A percentile compares a stretch with the other conserved stretches of the same genome.
These are phyloP conservation scores for Microbotryum silenes-acaulis DNA, from an alignment of 1,284 basidiomycete genomes.

Conservation along the genomic window DNA sequence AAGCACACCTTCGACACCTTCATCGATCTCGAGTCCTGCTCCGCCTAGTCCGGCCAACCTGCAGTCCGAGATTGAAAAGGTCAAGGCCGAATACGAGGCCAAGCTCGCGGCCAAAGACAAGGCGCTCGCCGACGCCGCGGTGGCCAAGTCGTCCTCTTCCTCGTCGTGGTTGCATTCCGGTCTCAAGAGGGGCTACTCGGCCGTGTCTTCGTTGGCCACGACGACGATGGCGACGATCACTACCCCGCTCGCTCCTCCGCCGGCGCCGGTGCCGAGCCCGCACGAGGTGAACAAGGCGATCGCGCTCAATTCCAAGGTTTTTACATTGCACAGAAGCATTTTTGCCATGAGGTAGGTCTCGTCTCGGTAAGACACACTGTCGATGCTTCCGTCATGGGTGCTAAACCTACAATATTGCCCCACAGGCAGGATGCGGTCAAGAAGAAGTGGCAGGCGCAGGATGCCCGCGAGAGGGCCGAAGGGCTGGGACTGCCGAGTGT, in stretches of 20 bases:
- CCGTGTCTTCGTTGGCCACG: slow-evolving; percentile 19
- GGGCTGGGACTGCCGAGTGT: slow-evolving; percentile 19
- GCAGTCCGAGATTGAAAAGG: slow-evolving; percentile 27
- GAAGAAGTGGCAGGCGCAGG: slow-evolving; percentile 22
- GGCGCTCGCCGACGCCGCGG: not conserved
- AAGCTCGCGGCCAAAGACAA: slow-evolving; percentile 14
- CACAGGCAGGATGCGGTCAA: slow-evolving; percentile 2
- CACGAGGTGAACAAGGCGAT: slow-evolving; percentile 1
- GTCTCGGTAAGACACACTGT: too few species aligned
- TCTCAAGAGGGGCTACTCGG: slow-evolving; percentile 15
- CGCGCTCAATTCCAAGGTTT: slow-evolving; percentile 9
- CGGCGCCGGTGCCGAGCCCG: slow-evolving; percentile 4
- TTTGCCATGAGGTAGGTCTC: slow-evolving; percentile 14
- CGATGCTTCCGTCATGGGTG: too few species aligned
- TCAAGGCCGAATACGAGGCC: slow-evolving; percentile 26
- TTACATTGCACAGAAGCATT: slow-evolving; percentile 18
- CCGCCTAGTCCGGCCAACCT: slow-evolving; percentile 2
- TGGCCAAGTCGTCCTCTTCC: slow-evolving; percentile 1
- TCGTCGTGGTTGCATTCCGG: slow-evolving; percentile 6
- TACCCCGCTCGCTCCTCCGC: slow-evolving; percentile 12
- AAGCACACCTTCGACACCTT: not conserved
- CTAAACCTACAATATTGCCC: too few species aligned
- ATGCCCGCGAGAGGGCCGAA: slow-evolving; percentile 16
- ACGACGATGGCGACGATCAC: slow-evolving; percentile 1
- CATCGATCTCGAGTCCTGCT: not conserved